Evolutionary conservation across 2,329 filamentous ascomycete genomes (phyloP).

Genomic region (Xylariaceae sp.): DNA sequence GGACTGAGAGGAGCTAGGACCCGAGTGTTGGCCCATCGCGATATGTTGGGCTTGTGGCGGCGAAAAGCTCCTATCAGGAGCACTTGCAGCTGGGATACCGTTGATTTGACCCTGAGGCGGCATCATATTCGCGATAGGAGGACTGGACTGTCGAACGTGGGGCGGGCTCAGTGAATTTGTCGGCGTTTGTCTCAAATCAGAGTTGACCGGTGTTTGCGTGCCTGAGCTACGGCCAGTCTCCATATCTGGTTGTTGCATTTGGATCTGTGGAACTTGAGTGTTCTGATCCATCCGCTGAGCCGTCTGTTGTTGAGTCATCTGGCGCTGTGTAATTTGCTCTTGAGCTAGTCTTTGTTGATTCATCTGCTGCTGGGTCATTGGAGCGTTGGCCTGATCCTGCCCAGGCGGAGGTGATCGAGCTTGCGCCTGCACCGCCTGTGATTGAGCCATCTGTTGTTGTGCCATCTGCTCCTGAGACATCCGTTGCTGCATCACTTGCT

Average conservation of each 20-base stretch:
- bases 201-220: constrained; percentile 15
- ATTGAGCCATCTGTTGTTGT: constrained; percentile 3
- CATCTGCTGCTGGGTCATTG: background rate
- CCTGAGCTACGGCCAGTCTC: constrained; percentile 9
- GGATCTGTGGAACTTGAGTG: constrained; percentile 4
- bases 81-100: too few relatives aligned
- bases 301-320: too few relatives aligned
- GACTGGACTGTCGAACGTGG: constrained; percentile 3
- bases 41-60: background rate
- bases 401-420: constrained; percentile 3
- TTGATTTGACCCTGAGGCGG: constrained; percentile 7
- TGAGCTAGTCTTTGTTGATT: too few relatives aligned
- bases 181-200: constrained; percentile 19
- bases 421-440: constrained; percentile 4
- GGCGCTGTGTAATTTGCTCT: too few relatives aligned
- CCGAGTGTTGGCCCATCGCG: constrained; percentile 2
- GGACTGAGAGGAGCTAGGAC: constrained; percentile 3
- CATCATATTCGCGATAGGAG: background rate
- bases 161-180: constrained; percentile 15
- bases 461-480: constrained; percentile 7
- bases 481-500: constrained; percentile 3
- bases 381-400: constrained; percentile 3
- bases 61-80: too few relatives aligned
- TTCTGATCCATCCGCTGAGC: background rate
- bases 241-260: constrained; percentile 1